Evolutionary conservation across 2,329 filamentous ascomycete species (phyloP), one percentile per base, ranked within the genome.

Genomic region (Sclerotinia subarctica): DNA sequence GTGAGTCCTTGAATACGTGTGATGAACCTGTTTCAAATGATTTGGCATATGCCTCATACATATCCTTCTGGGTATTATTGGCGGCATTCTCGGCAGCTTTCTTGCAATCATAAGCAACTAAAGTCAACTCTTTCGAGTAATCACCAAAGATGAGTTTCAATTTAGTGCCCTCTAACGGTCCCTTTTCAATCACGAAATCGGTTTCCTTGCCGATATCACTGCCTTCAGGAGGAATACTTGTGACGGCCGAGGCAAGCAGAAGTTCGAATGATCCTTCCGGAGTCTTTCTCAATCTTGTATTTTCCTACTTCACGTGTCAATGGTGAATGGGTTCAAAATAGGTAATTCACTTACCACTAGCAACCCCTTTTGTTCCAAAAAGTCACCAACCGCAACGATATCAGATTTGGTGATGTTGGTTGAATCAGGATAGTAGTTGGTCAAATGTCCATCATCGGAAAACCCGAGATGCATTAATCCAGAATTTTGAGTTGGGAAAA

Each of bases 351-450:
- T 44, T 72, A 75, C 75, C 42, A 86, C 85, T 17, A 93, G 83
- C 19, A 94, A 81, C 5, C 86, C 85, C 78, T 91, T 91, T 76
- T 87, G 83, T 76, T 88, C 89, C 82, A 92, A 86, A 80, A 90
- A 91, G 67, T 86, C 84, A n/a, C 89, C 88, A 63, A 94, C 83
- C 24, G 86, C 86, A 54, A 85, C 85, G 68, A 95, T 93, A 77
- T 94, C 92, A 46, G 84, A 82, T 79, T 93, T 88, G 51, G 88
- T 92, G 75, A 95, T 93, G 56, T 83, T 81, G 10, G 89, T 83
- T 5, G 90, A 93, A 71, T 92, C 86, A 1, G 91, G 92, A 77
- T 94, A 95, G 78, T 94, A 95, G 1, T 89, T 91, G 3, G 90
- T 92, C 84, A 93, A 84, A 78, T 94, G 90, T 44, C 90, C 90